A percentile compares a stretch with the other conserved stretches of the same genome.
Evolutionary conservation across 495 filamentous ascomycete genomes (phyloP).

Genomic region (Lasiosphaeriaceae sp.): DNA sequence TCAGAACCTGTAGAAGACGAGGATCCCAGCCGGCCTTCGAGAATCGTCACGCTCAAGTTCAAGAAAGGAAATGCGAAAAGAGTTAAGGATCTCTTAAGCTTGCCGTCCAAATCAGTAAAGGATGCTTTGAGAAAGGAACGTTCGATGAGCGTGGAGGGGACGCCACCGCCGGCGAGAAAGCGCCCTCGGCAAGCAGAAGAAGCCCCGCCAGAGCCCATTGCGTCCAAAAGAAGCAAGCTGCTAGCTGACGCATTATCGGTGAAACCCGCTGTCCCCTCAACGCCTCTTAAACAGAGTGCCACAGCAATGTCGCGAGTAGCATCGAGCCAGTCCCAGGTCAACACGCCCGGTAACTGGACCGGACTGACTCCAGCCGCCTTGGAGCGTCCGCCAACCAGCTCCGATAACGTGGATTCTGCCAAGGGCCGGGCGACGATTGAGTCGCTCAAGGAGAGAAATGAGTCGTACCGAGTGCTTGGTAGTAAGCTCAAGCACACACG

Average conservation of each 20-base stretch:
- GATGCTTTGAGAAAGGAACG: slow-evolving; percentile 39
- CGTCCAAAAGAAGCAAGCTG: slow-evolving; percentile 31
- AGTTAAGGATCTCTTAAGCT: slow-evolving; percentile 38
- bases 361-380: slow-evolving; percentile 36
- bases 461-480: slow-evolving; percentile 29
- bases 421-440: slow-evolving; percentile 19
- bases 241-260: slow-evolving; percentile 20
- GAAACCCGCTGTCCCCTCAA: slow-evolving; percentile 30
- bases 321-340: slow-evolving; percentile 41
- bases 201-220: slow-evolving; percentile 16
- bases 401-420: slow-evolving; percentile 18
- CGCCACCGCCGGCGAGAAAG: slow-evolving; percentile 38
- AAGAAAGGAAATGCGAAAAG: slow-evolving; percentile 39
- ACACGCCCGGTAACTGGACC: slow-evolving; percentile 36
- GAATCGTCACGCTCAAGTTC: slow-evolving; percentile 35
- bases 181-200: slow-evolving; percentile 38
- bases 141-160: slow-evolving; percentile 34
- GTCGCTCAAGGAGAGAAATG: slow-evolving; percentile 15
- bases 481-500: slow-evolving; percentile 43
- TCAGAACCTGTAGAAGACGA: slow-evolving; percentile 26
- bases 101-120: slow-evolving; percentile 39
- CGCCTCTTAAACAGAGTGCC: slow-evolving; percentile 40
- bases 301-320: slow-evolving; percentile 45
- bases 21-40: slow-evolving; percentile 20
- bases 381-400: slow-evolving; percentile 33